phyloP scores from a whole-genome alignment of 1,284 basidiomycete species.

The Leccinum griseonigrum region DNA sequence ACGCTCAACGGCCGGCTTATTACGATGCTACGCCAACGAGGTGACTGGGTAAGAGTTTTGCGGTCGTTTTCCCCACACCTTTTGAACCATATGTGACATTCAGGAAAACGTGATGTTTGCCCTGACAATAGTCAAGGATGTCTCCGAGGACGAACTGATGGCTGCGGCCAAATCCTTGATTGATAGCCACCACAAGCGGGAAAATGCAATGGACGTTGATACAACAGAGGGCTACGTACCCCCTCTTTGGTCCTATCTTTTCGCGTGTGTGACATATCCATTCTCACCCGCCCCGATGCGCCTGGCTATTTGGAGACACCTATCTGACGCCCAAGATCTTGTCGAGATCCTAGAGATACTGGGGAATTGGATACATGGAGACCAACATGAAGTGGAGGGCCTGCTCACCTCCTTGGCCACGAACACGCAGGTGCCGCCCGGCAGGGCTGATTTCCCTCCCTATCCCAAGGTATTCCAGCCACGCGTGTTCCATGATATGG shows the following conservation, averaged over 20 bases:
- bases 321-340: constrained; percentile 55
- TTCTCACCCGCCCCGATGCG: constrained; percentile 52
- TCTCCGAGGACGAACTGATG: constrained; percentile 61
- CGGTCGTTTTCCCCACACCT: not conserved
- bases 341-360: constrained; percentile 49
- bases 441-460: constrained; percentile 39
- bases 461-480: constrained; percentile 45
- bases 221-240: constrained; percentile 35
- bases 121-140: constrained; percentile 52
- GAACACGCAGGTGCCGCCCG: constrained; percentile 18
- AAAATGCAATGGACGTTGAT: constrained; percentile 58
- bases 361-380: constrained; percentile 51
- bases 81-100: constrained; percentile 3
- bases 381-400: constrained; percentile 40
- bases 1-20: constrained; percentile 63
- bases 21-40: constrained; percentile 44
- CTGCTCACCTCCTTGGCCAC: constrained; percentile 37
- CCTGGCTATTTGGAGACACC: constrained; percentile 50
- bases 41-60: constrained; percentile 60
- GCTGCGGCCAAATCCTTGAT: constrained; percentile 47
- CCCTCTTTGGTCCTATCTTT: constrained; percentile 50
- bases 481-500: not conserved
- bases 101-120: constrained; percentile 57
- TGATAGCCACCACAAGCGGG: constrained; percentile 31
- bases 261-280: constrained; percentile 49